These are phyloP conservation scores for Coniella vitis DNA, from an alignment of 2,329 filamentous ascomycete genomes.

Conservation along the genomic window DNA sequence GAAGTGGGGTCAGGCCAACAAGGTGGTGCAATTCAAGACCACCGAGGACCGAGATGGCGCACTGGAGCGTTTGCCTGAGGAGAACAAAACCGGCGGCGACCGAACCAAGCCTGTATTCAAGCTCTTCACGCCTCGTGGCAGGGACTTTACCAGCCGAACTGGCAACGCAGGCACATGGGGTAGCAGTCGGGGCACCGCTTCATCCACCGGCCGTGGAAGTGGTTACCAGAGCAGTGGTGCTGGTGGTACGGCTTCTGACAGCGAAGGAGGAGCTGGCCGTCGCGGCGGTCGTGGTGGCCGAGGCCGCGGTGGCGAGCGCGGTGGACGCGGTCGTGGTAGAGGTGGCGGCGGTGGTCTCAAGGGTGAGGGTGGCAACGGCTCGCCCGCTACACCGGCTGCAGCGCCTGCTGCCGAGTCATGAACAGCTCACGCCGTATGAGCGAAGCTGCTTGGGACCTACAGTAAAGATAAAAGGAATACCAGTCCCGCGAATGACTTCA, in stretches of 20 bases:
- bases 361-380: slow-evolving; percentile 48
- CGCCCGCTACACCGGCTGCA: slow-evolving; percentile 46
- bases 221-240: slow-evolving; percentile 83
- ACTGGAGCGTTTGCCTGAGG: slow-evolving; percentile 65
- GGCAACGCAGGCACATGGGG: slow-evolving; percentile 64
- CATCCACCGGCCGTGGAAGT: slow-evolving; percentile 47
- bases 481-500: neutral
- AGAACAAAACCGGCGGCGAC: slow-evolving; percentile 70
- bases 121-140: slow-evolving; percentile 66
- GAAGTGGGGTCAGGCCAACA: slow-evolving; percentile 72
- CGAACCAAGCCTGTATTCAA: slow-evolving; percentile 76
- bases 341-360: slow-evolving; percentile 52
- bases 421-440: neutral
- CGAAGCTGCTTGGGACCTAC: neutral
- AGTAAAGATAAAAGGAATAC: neutral
- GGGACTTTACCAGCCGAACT: slow-evolving; percentile 42
- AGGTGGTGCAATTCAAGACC: slow-evolving; percentile 79
- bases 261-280: slow-evolving; percentile 48
- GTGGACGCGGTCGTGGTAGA: slow-evolving; percentile 47
- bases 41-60: slow-evolving; percentile 74
- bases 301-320: slow-evolving; percentile 48
- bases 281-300: slow-evolving; percentile 51
- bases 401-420: slow-evolving; percentile 32
- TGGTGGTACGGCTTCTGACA: slow-evolving; percentile 69
- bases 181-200: slow-evolving; percentile 56